Base-by-base conservation (phyloP, 2,329 filamentous ascomycete species). In the Monilinia fructigena region DNA sequence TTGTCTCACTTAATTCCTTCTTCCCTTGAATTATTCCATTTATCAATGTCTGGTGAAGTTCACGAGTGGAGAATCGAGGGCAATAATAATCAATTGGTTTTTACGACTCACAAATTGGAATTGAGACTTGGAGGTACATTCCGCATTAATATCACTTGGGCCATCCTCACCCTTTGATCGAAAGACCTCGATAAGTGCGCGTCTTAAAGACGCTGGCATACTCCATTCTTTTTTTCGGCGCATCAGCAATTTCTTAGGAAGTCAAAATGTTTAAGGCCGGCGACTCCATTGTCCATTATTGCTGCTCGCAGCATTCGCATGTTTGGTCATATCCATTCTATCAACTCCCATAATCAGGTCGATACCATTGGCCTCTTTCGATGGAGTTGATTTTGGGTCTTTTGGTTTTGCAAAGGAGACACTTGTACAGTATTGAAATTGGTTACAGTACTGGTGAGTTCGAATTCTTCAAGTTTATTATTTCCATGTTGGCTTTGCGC, bases 261-360 rank as follows among this genome's bases (percentile, higher is more conserved):
- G 50, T 70, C 73, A 76, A 76, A 81, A 87, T 80, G 81, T 82
- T 82, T 98, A 78, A 91, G 93, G 75, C 93, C 95, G 69, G 94
- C 95, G 69, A 98, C 95, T 68, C 94, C 95, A 72, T 82, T 99
- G 76, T 89, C 93, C 72, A 82, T 97, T 97, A 72, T 81, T 98
- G 77, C 89, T 98, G 75, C 85, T 96, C 70, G 83, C 86, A 75
- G 93, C 94, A 71, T 97, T 99, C 78, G 89, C 83, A 70, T 82
- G 98, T 69, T 84, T 98, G 63, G 82, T 98, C 56, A 83, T 99
- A 50, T 91, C 93, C 56, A 91, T 93, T 50, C 81, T 99, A n/a
- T 97, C 94, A 1, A 93, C 92, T 0, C 95, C 95, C 23, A 87
- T 99, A 72, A 89, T 98, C 76, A 88, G 90, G 75, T 85, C 83